A percentile compares a stretch with the other conserved stretches of the same genome.
Evolutionary conservation across 2,329 filamentous ascomycete species (phyloP).

Genomic region (Aspergillus niger): DNA sequence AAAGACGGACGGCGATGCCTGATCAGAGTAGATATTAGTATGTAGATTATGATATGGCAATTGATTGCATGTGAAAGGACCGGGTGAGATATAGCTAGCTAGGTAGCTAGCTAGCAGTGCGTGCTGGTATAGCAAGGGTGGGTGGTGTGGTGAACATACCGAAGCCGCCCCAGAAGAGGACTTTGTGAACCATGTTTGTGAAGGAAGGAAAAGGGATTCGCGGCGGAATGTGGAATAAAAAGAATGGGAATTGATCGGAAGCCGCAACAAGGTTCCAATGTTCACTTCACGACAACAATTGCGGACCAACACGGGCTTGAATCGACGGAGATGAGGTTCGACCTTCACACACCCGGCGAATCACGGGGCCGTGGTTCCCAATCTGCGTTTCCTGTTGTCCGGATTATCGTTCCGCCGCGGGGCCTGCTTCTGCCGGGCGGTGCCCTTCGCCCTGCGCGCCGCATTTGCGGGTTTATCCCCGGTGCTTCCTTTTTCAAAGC

Average conservation of each 20-base stretch:
- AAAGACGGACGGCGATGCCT: constrained; percentile 91
- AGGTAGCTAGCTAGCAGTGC: too few species aligned
- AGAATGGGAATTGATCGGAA: constrained; percentile 5
- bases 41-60: not conserved
- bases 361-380: constrained; percentile 40
- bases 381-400: constrained; percentile 16
- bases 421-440: not conserved
- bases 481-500: not conserved
- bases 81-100: too few species aligned
- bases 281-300: constrained; percentile 10
- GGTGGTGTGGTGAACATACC: constrained; percentile 59
- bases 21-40: not conserved
- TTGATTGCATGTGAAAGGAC: too few species aligned
- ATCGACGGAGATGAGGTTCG: constrained; percentile 26
- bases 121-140: too few species aligned
- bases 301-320: not conserved
- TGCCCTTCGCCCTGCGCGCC: not conserved
- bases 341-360: constrained; percentile 28
- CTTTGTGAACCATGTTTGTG: constrained; percentile 51
- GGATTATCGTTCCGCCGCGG: too few species aligned
- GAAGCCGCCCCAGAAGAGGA: constrained; percentile 69
- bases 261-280: constrained; percentile 16
- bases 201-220: constrained; percentile 22
- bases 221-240: not conserved
- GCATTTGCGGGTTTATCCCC: too few species aligned